phyloP scores from a whole-genome alignment of 2,329 filamentous ascomycete genomes.

The Cordyceps tenuipes region DNA sequence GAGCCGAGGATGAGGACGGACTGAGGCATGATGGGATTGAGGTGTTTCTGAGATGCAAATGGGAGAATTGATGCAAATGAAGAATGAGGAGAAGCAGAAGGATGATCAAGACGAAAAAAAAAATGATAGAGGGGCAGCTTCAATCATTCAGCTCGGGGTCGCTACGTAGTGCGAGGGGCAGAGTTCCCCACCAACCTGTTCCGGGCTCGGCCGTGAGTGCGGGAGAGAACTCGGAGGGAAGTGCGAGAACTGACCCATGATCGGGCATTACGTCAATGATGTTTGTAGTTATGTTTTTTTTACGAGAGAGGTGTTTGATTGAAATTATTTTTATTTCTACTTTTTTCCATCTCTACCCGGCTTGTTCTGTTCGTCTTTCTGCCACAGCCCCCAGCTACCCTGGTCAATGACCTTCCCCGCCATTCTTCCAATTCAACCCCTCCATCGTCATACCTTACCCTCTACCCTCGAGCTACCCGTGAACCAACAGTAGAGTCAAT shows the following conservation, averaged over 20 bases:
- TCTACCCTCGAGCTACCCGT: too few species aligned
- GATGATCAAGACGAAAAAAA: neutral
- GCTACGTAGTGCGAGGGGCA: slow-evolving; percentile 6
- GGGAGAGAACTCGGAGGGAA: neutral
- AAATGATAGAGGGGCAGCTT: neutral
- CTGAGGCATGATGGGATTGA: slow-evolving; percentile 2
- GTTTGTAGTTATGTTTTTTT: too few species aligned
- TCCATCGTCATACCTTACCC: neutral
- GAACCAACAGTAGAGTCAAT: too few species aligned
- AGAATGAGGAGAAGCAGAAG: neutral
- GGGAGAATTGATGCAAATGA: neutral
- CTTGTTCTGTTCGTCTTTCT: too few species aligned
- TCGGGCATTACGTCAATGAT: too few species aligned
- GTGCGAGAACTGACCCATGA: neutral
- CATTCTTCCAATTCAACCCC: neutral
- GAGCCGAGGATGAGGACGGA: slow-evolving; percentile 11
- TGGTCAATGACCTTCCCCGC: neutral
- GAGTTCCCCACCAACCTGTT: slow-evolving; percentile 6
- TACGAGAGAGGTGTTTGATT: too few species aligned
- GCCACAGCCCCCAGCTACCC: too few species aligned
- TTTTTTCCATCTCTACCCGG: too few species aligned
- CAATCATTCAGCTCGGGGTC: neutral
- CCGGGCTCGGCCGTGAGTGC: slow-evolving; percentile 6
- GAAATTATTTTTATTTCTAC: too few species aligned
- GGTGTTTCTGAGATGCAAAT: neutral